These are phyloP conservation scores for Plasmopara muralis DNA, from an alignment of 352 stramenopile genomes.

Conservation along the genomic window DNA sequence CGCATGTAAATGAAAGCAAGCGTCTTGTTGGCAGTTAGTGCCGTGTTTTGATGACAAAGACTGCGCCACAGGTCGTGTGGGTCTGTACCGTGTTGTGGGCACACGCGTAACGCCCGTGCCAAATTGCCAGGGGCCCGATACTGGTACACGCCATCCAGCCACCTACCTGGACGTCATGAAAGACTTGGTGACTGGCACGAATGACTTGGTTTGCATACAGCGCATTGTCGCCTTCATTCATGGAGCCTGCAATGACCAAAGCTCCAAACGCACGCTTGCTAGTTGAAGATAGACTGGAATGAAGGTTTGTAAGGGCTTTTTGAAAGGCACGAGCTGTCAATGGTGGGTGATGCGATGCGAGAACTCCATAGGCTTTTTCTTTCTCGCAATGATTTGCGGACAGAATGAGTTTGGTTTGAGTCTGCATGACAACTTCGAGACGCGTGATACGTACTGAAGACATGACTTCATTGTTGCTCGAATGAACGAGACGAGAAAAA, in stretches of 20 bases:
- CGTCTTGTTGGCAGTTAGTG: not conserved
- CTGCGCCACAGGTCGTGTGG: slow-evolving; percentile 39
- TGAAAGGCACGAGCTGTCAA: slow-evolving; percentile 15
- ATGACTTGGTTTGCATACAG: slow-evolving; percentile 19
- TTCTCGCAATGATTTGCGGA: slow-evolving; percentile 26
- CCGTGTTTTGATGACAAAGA: slow-evolving; percentile 25
- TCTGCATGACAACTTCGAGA: slow-evolving; percentile 28
- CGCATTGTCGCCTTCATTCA: slow-evolving; percentile 27
- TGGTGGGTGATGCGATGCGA: slow-evolving; percentile 25
- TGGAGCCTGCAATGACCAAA: slow-evolving; percentile 25
- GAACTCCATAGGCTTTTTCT: slow-evolving; percentile 30
- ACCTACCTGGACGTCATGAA: slow-evolving; percentile 19
- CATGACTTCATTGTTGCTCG: not conserved
- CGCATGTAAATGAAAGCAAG: not conserved
- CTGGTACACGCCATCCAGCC: slow-evolving; percentile 32
- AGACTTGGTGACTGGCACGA: slow-evolving; percentile 18
- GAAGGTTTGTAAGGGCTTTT: slow-evolving; percentile 9
- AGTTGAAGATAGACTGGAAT: slow-evolving; percentile 4
- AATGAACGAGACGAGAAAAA: slow-evolving; percentile 11
- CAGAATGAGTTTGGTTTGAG: slow-evolving; percentile 13
- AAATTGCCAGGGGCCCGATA: slow-evolving; percentile 33
- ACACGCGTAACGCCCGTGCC: slow-evolving; percentile 9
- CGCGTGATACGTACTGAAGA: slow-evolving; percentile 16
- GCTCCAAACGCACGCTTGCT: slow-evolving; percentile 22
- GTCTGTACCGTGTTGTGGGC: slow-evolving; percentile 23